Evolutionary conservation across 2,329 filamentous ascomycete species (phyloP), one percentile per base, ranked within the genome.

Genomic region (Apiospora marii): DNA sequence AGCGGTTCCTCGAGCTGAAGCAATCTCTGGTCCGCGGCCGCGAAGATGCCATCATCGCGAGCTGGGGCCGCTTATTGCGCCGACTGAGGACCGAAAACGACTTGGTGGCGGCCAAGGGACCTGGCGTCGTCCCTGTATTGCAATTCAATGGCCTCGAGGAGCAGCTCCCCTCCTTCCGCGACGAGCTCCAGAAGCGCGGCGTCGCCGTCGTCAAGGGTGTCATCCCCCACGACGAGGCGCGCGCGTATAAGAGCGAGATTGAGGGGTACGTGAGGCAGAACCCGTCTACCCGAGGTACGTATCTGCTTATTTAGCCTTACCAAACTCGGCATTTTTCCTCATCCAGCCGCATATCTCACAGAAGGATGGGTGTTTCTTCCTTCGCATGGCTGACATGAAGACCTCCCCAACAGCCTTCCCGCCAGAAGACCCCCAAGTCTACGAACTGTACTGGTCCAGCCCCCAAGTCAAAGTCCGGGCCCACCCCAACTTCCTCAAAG

Each of bases 361-460:
- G 37, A 37, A 37, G 7, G 3, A 37, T 37, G 37, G 7, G 37
- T 41, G 37, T 10, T 41, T 8, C 6, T 8, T 41, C 37, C 10
- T 10, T 10, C 34, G 46, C 2, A 7, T 61, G 43, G 70, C 70
- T 53, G 64, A 44, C 49, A 27, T 19, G 70, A 81, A n/a, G 8
- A 61, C 81, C 74, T 70, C 30, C 41, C 13, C 16, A 4, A 46
- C 37, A 88, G 92, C 90, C 2, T 95, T 93, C 74, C 93, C 92
- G 0, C 81, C 87, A 0, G 83, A 92, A 67, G 86, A 91, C 58
- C 92, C 92, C 0, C 90, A 93, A 64, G 92, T 95, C 7, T 94
- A 90, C 77, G 93, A 94, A 79, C 84, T 95, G 1, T 95, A 94
- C 82, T 94, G 92, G 92, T 92, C 92, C 0, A 85, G 86, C 1